Evolutionary conservation across 768 basidiomycete species (phyloP).

Genomic region (Psilocybe tampanensis): DNA sequence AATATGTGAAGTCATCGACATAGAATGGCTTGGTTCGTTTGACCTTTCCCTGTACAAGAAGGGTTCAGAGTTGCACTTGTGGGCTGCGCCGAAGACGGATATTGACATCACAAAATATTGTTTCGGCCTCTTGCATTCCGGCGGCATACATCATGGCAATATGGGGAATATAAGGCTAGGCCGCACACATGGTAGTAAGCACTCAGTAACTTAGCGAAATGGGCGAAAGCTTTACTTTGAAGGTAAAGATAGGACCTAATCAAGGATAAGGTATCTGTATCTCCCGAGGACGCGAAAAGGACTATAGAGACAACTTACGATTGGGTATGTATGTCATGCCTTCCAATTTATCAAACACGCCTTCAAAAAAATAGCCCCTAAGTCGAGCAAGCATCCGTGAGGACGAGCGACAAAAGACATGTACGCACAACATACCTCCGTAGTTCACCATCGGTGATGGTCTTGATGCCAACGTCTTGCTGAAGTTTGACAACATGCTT

Average conservation of each 20-base stretch:
- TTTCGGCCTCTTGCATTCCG: conserved; percentile 40
- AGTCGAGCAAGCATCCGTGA: conserved; percentile 3
- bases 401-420: background rate
- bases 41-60: conserved; percentile 53
- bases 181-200: conserved; percentile 1
- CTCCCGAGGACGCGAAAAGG: conserved; percentile 7
- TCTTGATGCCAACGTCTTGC: conserved; percentile 54
- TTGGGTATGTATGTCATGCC: conserved; percentile 60
- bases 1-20: conserved; percentile 60
- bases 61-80: background rate
- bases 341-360: conserved; percentile 66
- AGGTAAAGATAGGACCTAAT: conserved; percentile 46
- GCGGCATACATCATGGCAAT: conserved; percentile 42
- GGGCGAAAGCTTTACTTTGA: conserved; percentile 45
- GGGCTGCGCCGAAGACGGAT: background rate
- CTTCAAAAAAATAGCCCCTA: conserved; percentile 63
- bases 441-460: conserved; percentile 67
- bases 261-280: conserved; percentile 6
- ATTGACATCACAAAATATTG: conserved; percentile 46
- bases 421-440: conserved; percentile 30
- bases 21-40: conserved; percentile 64
- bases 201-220: background rate
- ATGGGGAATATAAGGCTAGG: conserved; percentile 49
- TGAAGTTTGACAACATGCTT: conserved; percentile 55
- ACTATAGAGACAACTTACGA: conserved; percentile 32